Evolutionary conservation across 306 rosid species (phyloP).

Genomic region (Nissolia schottii): DNA sequence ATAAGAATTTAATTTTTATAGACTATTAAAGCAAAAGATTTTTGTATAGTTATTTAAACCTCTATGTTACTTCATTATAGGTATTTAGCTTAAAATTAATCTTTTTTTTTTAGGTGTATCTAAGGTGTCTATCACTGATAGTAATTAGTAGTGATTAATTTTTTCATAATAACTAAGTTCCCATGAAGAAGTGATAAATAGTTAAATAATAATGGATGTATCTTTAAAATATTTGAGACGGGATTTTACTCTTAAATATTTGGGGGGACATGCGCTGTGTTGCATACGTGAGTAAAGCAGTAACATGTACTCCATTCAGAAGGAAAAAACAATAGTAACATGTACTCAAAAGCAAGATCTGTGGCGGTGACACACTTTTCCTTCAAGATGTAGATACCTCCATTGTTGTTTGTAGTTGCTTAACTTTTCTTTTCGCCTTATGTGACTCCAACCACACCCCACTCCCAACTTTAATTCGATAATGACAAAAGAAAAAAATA

Average conservation of each 20-base stretch:
- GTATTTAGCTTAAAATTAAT: too few species aligned
- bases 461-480: slow-evolving; percentile 13
- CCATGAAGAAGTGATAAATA: too few species aligned
- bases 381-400: slow-evolving; percentile 28
- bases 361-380: slow-evolving; percentile 28
- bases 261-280: background rate
- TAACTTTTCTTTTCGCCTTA: background rate
- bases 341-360: slow-evolving; percentile 19
- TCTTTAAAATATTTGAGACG: too few species aligned
- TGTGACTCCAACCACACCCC: background rate
- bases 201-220: too few species aligned
- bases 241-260: background rate
- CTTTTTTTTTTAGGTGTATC: too few species aligned
- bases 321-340: background rate
- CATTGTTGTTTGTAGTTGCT: background rate
- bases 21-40: too few species aligned
- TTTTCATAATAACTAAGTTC: too few species aligned
- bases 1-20: too few species aligned
- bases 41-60: too few species aligned
- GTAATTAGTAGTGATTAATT: too few species aligned
- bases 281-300: background rate
- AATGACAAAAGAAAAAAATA: background rate
- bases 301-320: background rate
- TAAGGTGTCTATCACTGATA: too few species aligned
- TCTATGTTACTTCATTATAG: too few species aligned